Base-by-base conservation (phyloP, 768 basidiomycete species). In the Dendrothele bispora region DNA sequence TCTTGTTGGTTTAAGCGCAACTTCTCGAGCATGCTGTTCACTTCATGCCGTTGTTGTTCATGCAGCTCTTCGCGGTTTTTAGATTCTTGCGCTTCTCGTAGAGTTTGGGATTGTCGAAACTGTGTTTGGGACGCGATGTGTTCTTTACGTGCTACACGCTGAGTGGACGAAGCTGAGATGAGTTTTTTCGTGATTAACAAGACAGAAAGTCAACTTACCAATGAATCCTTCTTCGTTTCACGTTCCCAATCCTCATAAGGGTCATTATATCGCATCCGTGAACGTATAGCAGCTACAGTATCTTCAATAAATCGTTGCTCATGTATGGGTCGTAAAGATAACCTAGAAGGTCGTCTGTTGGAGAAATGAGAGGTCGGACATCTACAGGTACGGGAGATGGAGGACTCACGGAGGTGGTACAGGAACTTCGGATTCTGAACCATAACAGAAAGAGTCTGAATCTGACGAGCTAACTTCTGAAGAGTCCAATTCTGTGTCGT, bases 211-310 rank as follows among this genome's bases (percentile, higher is more conserved):
- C 30, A 7, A 66, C 78, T 49, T 58, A 80, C 78, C 51, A 78
- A 74, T 21, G 79, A 73, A 56, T 80, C 75, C 58, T 70, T 71
- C 38, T 76, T 68, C 48, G 75, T 74, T 50, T 73, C 64, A 48
- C 71, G 69, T 61, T 79, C 73, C 79, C 79, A 81, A 56, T 80
- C 75, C 61, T 79, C 78, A 50, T 80, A 81, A 48, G 77, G 77
- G 52, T 81, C 78, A 51, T 73, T 66, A 68, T 79, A 72, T 42
- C 73, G 72, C 17, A 75, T 71, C 26, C 76, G 72, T 26, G 77
- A 65, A 25, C 78, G 71, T 54, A 81, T 79, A 20, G 78, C 69
- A 12, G 77, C 72, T 20, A 80, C 60, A 2, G 77, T 75, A 20
- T 79, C 79, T 29, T 78, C 74, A 30, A 77, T 64, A 20, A 72